A percentile compares a stretch with the other conserved stretches of the same genome.
These are phyloP conservation scores for Aegilops speltoides DNA, from an alignment of 176 grass and related monocot genomes.

Conservation along the genomic window DNA sequence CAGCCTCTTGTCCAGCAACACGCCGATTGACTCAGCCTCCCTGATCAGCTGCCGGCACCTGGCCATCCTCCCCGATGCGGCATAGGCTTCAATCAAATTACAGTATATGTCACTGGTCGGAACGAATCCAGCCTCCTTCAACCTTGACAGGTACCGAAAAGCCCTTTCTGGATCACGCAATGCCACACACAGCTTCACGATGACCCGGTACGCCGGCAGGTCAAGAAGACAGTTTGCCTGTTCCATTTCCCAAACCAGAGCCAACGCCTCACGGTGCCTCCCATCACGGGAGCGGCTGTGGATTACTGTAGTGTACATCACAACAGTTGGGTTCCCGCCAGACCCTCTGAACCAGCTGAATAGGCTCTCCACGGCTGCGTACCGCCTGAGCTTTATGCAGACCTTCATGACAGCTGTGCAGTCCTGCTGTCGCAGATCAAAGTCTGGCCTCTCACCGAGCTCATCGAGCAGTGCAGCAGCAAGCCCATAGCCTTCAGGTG, in stretches of 20 bases:
- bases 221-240: slow-evolving; percentile 57
- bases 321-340: slow-evolving; percentile 39
- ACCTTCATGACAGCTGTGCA: slow-evolving; percentile 87
- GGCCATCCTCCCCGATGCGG: slow-evolving; percentile 42
- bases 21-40: slow-evolving; percentile 52
- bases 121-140: slow-evolving; percentile 77
- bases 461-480: slow-evolving; percentile 53
- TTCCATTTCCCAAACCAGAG: slow-evolving; percentile 90
- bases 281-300: slow-evolving; percentile 59
- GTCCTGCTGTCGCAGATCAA: slow-evolving; percentile 54
- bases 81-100: slow-evolving; percentile 56
- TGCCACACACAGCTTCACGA: slow-evolving; percentile 62
- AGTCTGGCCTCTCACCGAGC: slow-evolving; percentile 53
- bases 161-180: slow-evolving; percentile 62
- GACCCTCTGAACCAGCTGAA: slow-evolving; percentile 64
- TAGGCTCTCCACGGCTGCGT: slow-evolving; percentile 58
- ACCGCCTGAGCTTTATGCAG: slow-evolving; percentile 72
- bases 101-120: slow-evolving; percentile 67
- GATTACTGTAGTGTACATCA: slow-evolving; percentile 90
- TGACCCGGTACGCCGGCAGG: slow-evolving; percentile 76
- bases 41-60: slow-evolving; percentile 65
- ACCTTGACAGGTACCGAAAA: slow-evolving; percentile 53
- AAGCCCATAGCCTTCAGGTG: slow-evolving; percentile 67
- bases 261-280: slow-evolving; percentile 61
- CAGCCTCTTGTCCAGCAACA: slow-evolving; percentile 54